Conservation (phyloP, 2,329 filamentous ascomycete genomes). For the Hirsutella minnesotensis region DNA sequence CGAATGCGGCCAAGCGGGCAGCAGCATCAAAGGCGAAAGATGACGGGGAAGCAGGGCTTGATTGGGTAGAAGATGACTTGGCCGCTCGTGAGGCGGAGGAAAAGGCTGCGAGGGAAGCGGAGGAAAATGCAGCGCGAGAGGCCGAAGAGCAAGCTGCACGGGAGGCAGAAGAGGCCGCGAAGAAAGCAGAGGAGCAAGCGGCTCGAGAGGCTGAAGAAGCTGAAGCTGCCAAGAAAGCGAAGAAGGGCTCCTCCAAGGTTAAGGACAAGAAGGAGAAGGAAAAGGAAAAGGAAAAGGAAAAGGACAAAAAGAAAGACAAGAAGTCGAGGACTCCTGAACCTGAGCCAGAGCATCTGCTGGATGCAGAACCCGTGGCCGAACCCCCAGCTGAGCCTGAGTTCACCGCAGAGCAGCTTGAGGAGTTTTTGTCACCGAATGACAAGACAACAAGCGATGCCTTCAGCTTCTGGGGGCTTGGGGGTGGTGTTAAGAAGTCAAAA, state of each 20-base stretch:
- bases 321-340: conserved; percentile 8
- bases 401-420: conserved; percentile 29
- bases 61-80: conserved; percentile 12
- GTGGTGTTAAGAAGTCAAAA: conserved; percentile 27
- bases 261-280: conserved; percentile 11
- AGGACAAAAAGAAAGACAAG: conserved; percentile 11
- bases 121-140: conserved; percentile 6
- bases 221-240: conserved; percentile 6
- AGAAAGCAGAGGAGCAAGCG: conserved; percentile 17
- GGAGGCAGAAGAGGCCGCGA: conserved; percentile 19
- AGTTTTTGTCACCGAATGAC: conserved; percentile 23
- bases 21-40: too few species aligned
- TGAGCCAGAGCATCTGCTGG: too few species aligned
- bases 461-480: conserved; percentile 42
- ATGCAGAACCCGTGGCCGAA: too few species aligned
- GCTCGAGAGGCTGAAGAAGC: conserved; percentile 14
- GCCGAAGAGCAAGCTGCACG: conserved; percentile 22
- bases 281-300: conserved; percentile 10
- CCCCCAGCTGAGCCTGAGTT: conserved; percentile 15
- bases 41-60: conserved; percentile 12
- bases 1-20: too few species aligned
- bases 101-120: conserved; percentile 20
- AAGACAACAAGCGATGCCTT: conserved; percentile 31
- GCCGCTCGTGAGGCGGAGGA: too few species aligned
- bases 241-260: conserved; percentile 3